Base-by-base conservation (phyloP, 1,284 basidiomycete genomes). In the Ustilago sp. region DNA sequence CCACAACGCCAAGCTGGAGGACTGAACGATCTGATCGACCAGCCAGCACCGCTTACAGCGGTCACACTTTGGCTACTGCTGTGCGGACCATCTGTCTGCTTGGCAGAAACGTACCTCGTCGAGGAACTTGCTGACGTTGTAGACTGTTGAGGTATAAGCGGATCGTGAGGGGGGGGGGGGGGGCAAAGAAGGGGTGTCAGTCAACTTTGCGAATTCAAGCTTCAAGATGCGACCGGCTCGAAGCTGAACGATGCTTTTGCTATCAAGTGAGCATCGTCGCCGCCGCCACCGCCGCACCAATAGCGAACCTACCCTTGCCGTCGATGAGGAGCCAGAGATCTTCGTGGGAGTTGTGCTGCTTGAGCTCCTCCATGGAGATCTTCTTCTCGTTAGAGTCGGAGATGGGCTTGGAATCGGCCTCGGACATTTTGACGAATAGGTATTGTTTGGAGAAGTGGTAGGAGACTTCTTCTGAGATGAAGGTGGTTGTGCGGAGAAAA, bases 121-220 rank as follows among this genome's bases (percentile, higher is more conserved):
- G 83, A 96, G 89, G 90, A 99, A 99, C 86, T 93, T 92, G 61
- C 94, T 92, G 80, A 93, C 92, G 87, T 97, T 90, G 89, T 99
- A 99, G 68, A 99, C 96, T 96, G 87, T 9, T 34, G 48, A 35
- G 11, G 32, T 11, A 23, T 13, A 38, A 43, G 17, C n/a, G 3
- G 41, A 2, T 9, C 8, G 15, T 28, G 12, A 38, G 23, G 23
- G 23, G 23, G 23, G 23, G 23, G 38, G n/a, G n/a, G 11, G 38
- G 15, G n/a, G 3, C 11, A 11, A 45, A 19, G n/a, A 43, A 35
- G n/a, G 4, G 4, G 6, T 43, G 35, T 45, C 43, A 45, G 43
- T 45, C 7, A 15, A 11, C 8, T 45, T 19, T 45, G 11, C 17
- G n/a, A 19, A 41, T 17, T 2, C 43, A 15, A 6, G 8, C 1